Evolutionary conservation across 495 filamentous ascomycete species (phyloP), one percentile per base, ranked within the genome.

Genomic region (Platismatia glauca): DNA sequence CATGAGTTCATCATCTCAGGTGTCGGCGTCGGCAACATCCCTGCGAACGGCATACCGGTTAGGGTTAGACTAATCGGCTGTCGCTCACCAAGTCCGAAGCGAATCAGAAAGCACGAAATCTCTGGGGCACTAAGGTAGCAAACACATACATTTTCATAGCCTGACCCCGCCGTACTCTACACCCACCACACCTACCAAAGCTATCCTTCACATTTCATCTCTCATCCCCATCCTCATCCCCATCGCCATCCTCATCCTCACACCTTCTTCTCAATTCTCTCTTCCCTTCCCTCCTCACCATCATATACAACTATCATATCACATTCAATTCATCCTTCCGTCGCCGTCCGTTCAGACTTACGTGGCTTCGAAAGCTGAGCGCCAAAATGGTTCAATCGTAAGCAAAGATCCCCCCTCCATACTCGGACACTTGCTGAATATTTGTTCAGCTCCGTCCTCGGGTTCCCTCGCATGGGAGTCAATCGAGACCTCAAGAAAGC

Each of bases 401-500:
- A 73, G 81, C 73, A 65, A 12, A 39, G 34, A 24, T 9, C 22
- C 24, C 18, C 29, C n/a, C 27, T 22, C 29, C 15, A 16, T 39
- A 12, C 15, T 55, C 38, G 27, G 39, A 33, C 15, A 37, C 4
- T 52, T 50, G 35, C 62, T 68, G 24, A 66, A 43, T 29, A 37
- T 24, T 18, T 62, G 20, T 66, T 31, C 62, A 79, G 77, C 68
- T 82, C 88, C 55, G 77, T 91, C 75, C 83, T 91, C 67, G 88
- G 87, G 72, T 91, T 92, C 81, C 88, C 87, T 77, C 94, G 94
- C 75, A 96, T 97, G 89, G 94, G 94, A 78, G 89, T 82, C 71
- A 90, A 95, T 78, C 88, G 94, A 83, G 95, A 98, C 82, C 87
- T 98, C 73, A 98, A 98, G 89, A 98, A 98, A 85, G 94, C 94